Conservation (phyloP, 495 filamentous ascomycete genomes). For the Letharia columbiana region DNA sequence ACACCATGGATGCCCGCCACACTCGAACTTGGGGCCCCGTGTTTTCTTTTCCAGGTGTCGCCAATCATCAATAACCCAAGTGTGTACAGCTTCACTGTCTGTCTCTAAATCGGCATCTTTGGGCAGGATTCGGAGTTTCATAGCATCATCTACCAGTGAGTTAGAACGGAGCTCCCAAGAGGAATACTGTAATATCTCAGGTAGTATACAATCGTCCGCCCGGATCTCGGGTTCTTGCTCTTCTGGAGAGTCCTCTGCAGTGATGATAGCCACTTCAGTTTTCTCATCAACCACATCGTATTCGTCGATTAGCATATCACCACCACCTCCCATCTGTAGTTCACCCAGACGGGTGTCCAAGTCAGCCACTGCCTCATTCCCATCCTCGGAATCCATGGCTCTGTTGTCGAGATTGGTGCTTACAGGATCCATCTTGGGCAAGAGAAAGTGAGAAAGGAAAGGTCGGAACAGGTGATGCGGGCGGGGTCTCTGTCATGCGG, state of each 20-base stretch:
- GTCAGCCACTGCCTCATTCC: constrained; percentile 25
- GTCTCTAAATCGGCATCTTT: constrained; percentile 68
- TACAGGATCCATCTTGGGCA: constrained; percentile 29
- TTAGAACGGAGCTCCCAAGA: constrained; percentile 14
- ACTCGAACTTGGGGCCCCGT: constrained; percentile 81
- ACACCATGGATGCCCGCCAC: constrained; percentile 81
- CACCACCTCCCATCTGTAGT: constrained; percentile 60
- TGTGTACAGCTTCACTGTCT: constrained; percentile 57
- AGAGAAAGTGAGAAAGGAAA: constrained; percentile 8
- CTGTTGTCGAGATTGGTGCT: constrained; percentile 22
- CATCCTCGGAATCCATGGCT: constrained; percentile 19
- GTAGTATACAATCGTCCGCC: constrained; percentile 64
- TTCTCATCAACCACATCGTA: constrained; percentile 61
- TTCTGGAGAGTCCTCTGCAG: constrained; percentile 50
- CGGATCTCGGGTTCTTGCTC: constrained; percentile 46
- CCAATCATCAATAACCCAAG: constrained; percentile 86
- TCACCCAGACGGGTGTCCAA: constrained; percentile 34
- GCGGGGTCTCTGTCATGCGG: constrained; percentile 10
- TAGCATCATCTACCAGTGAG: constrained; percentile 58
- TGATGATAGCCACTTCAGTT: constrained; percentile 78
- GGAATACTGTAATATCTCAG: background rate
- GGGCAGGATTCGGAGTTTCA: constrained; percentile 67
- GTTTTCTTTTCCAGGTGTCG: constrained; percentile 61
- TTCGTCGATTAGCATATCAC: constrained; percentile 63
- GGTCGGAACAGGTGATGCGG: constrained; percentile 11